A percentile compares a stretch with the other conserved stretches of the same genome.
phyloP scores from a whole-genome alignment of 768 basidiomycete species.

The Xerocomus brunneocitrinus region DNA sequence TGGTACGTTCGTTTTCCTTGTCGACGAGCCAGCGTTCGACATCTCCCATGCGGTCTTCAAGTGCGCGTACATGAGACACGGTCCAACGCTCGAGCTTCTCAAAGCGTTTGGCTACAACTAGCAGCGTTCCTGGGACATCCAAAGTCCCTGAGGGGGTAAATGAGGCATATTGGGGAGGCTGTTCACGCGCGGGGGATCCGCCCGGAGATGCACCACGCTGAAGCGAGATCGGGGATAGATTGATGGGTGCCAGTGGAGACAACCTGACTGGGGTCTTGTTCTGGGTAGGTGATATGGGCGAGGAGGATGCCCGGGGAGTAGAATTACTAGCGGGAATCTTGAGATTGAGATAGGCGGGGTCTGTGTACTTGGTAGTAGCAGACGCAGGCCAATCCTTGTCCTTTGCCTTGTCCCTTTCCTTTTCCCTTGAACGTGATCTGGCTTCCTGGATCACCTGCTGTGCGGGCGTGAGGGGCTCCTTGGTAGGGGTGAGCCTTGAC shows the following conservation, averaged over 20 bases:
- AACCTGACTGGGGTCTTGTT: slow-evolving; percentile 27
- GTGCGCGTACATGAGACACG: slow-evolving; percentile 78
- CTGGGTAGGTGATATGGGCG: slow-evolving; percentile 63
- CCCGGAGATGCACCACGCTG: slow-evolving; percentile 41
- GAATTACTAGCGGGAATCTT: slow-evolving; percentile 48
- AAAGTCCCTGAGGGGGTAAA: slow-evolving; percentile 67
- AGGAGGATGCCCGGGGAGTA: slow-evolving; percentile 44
- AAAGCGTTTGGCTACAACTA: slow-evolving; percentile 70
- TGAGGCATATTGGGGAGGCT: slow-evolving; percentile 71
- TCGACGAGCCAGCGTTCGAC: slow-evolving; percentile 89
- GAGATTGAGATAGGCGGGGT: slow-evolving; percentile 55
- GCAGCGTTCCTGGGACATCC: slow-evolving; percentile 69
- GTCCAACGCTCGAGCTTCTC: slow-evolving; percentile 91
- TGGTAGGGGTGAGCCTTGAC: slow-evolving; percentile 72
- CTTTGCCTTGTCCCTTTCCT: slow-evolving; percentile 34
- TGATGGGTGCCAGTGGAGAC: slow-evolving; percentile 34
- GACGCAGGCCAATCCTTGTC: slow-evolving; percentile 57
- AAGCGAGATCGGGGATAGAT: slow-evolving; percentile 63
- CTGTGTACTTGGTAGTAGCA: slow-evolving; percentile 46
- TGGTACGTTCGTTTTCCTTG: slow-evolving; percentile 57
- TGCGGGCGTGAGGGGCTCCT: slow-evolving; percentile 75
- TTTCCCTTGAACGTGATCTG: slow-evolving; percentile 60
- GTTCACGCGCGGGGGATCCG: slow-evolving; percentile 38
- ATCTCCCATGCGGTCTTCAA: slow-evolving; percentile 89
- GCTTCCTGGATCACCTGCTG: slow-evolving; percentile 77